A percentile compares a stretch with the other conserved stretches of the same genome.
These are phyloP conservation scores for Fragaria vesca DNA, from an alignment of 306 rosid genomes.

Conservation along the genomic window DNA sequence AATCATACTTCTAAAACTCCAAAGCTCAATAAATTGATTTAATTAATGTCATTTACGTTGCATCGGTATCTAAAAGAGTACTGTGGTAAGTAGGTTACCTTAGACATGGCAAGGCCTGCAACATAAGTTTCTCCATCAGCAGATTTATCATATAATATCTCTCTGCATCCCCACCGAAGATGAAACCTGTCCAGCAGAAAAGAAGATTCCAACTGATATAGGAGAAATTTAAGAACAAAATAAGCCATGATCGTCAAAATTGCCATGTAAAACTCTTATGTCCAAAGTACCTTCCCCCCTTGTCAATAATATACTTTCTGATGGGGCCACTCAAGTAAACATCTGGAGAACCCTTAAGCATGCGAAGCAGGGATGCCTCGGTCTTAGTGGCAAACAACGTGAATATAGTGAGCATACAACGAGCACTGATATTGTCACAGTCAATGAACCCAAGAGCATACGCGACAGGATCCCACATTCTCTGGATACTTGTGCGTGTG, in stretches of 20 bases:
- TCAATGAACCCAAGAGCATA: slow-evolving; percentile 99
- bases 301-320: slow-evolving; percentile 80
- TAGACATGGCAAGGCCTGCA: slow-evolving; percentile 77
- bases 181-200: slow-evolving; percentile 73
- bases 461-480: slow-evolving; percentile 99
- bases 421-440: slow-evolving; percentile 97
- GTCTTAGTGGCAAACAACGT: slow-evolving; percentile 96
- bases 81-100: slow-evolving; percentile 38
- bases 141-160: slow-evolving; percentile 67
- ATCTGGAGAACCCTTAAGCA: slow-evolving; percentile 99
- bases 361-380: slow-evolving; percentile 93
- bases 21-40: not conserved
- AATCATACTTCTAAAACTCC: not conserved
- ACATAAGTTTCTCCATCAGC: slow-evolving; percentile 69
- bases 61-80: not conserved
- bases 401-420: slow-evolving; percentile 99
- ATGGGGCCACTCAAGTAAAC: slow-evolving; percentile 92
- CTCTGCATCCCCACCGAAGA: slow-evolving; percentile 99
- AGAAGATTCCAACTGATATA: slow-evolving; percentile 21
- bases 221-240: slow-evolving; percentile 11
- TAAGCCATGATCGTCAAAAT: not conserved
- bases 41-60: not conserved
- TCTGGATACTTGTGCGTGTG: slow-evolving; percentile 75
- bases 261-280: slow-evolving; percentile 13
- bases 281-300: slow-evolving; percentile 80